These are phyloP conservation scores for Tetracladium setigerum DNA, from an alignment of 495 filamentous ascomycete genomes.

Conservation along the genomic window DNA sequence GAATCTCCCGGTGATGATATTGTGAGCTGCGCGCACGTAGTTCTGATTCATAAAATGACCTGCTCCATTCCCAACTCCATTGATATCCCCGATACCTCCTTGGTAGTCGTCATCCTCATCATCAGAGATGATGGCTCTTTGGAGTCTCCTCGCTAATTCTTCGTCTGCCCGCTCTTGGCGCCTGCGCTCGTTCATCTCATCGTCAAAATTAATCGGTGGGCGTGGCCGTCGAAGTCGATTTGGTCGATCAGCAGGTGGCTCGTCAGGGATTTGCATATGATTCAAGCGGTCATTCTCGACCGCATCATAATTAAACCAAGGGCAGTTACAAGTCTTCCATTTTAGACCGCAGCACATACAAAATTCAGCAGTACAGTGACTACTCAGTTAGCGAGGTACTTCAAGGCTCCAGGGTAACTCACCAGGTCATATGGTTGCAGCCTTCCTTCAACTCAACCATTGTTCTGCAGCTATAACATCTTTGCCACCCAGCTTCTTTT, in stretches of 20 bases:
- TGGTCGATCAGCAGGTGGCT: constrained; percentile 9
- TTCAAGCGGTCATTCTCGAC: constrained; percentile 50
- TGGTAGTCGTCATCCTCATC: constrained; percentile 31
- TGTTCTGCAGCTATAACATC: constrained; percentile 65
- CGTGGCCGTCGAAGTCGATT: constrained; percentile 24
- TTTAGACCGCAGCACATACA: constrained; percentile 72
- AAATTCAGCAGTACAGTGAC: constrained; percentile 73
- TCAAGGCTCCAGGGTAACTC: constrained; percentile 22
- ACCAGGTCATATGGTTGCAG: constrained; percentile 83
- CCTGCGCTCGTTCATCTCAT: constrained; percentile 42
- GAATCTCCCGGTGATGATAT: constrained; percentile 13
- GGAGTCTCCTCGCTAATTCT: constrained; percentile 45
- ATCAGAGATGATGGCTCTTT: constrained; percentile 36
- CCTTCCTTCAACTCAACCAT: constrained; percentile 76
- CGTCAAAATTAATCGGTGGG: constrained; percentile 37
- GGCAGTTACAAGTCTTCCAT: constrained; percentile 79
- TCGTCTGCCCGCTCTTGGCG: constrained; percentile 51
- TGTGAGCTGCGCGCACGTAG: constrained; percentile 26
- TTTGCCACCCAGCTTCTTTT: constrained; percentile 66
- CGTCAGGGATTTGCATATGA: constrained; percentile 44
- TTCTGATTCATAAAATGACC: constrained; percentile 38
- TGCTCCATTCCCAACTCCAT: constrained; percentile 31
- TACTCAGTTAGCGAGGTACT: constrained; percentile 21
- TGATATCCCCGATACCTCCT: constrained; percentile 24
- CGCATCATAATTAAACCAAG: constrained; percentile 64